Conservation (phyloP, 805 yeast species). For the Metschnikowia baotianmanensis region DNA sequence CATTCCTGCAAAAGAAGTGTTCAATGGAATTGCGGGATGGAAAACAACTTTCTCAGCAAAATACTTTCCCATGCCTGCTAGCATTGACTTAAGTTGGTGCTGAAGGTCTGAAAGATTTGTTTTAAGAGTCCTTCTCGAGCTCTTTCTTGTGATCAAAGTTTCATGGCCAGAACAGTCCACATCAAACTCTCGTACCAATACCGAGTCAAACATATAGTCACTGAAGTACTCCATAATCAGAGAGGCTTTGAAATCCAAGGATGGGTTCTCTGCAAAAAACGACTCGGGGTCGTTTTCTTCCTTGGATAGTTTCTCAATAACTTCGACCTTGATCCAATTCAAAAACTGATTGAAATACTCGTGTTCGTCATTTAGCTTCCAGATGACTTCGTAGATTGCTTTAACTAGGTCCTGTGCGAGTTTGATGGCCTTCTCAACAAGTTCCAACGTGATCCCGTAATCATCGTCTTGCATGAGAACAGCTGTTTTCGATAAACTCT, state of each 20-base stretch:
- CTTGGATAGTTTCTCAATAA: conserved; percentile 35
- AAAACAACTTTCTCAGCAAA: conserved; percentile 21
- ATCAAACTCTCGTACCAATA: conserved; percentile 8
- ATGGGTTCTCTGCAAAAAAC: conserved; percentile 16
- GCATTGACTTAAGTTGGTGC: conserved; percentile 10
- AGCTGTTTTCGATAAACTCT: conserved; percentile 27
- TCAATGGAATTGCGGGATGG: conserved; percentile 11
- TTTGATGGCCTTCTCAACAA: conserved; percentile 9
- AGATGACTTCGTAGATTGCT: conserved; percentile 34
- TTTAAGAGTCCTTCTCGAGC: background rate
- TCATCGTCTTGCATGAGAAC: conserved; percentile 4
- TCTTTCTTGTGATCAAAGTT: conserved; percentile 1
- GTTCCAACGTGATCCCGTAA: conserved; percentile 12
- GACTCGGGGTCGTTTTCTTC: conserved; percentile 32
- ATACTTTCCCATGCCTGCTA: conserved; percentile 30
- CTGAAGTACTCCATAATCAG: conserved; percentile 17
- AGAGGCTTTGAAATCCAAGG: conserved; percentile 15
- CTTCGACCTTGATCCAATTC: conserved; percentile 41
- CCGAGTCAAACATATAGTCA: conserved; percentile 11
- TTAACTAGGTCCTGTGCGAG: conserved; percentile 28
- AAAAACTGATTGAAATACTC: conserved; percentile 43
- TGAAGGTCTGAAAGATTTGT: conserved; percentile 2
- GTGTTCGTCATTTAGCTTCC: conserved; percentile 47
- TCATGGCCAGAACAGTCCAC: conserved; percentile 9
- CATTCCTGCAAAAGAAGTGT: conserved; percentile 7